These are phyloP conservation scores for Nasturtium officinale DNA, from an alignment of 345 rosid species.

Conservation along the genomic window DNA sequence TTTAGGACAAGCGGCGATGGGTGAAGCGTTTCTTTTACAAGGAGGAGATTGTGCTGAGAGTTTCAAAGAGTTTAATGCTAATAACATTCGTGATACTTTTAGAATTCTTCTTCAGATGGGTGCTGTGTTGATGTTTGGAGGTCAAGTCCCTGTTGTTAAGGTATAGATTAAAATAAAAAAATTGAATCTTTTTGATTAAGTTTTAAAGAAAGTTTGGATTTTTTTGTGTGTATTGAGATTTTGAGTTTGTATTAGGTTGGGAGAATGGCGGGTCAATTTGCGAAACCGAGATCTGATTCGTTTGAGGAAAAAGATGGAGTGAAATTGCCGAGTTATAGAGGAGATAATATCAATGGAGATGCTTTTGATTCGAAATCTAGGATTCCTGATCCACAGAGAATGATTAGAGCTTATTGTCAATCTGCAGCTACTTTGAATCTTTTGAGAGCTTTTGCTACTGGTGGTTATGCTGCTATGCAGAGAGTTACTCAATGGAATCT, in stretches of 20 bases:
- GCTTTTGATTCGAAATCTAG: conserved; percentile 62
- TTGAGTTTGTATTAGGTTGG: conserved; percentile 50
- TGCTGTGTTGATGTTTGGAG: conserved; percentile 77
- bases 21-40: conserved; percentile 68
- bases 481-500: conserved; percentile 82
- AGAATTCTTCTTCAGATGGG: conserved; percentile 75
- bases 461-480: conserved; percentile 86
- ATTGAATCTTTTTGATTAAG: too few relatives aligned
- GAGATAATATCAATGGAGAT: conserved; percentile 74
- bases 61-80: conserved; percentile 71
- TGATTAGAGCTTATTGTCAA: conserved; percentile 77
- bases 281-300: conserved; percentile 70
- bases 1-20: conserved; percentile 65
- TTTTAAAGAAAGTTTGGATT: too few relatives aligned
- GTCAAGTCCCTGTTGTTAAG: conserved; percentile 73
- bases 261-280: conserved; percentile 83
- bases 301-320: conserved; percentile 69
- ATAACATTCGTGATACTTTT: conserved; percentile 75
- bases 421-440: conserved; percentile 82
- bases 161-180: too few relatives aligned
- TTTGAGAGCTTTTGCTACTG: conserved; percentile 78
- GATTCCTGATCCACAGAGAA: conserved; percentile 67
- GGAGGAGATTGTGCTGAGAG: conserved; percentile 86
- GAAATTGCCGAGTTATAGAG: conserved; percentile 76
- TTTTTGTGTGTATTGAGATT: too few relatives aligned